These are phyloP conservation scores for Halophytophthora polymorphica DNA, from an alignment of 352 stramenopile species.

Conservation along the genomic window DNA sequence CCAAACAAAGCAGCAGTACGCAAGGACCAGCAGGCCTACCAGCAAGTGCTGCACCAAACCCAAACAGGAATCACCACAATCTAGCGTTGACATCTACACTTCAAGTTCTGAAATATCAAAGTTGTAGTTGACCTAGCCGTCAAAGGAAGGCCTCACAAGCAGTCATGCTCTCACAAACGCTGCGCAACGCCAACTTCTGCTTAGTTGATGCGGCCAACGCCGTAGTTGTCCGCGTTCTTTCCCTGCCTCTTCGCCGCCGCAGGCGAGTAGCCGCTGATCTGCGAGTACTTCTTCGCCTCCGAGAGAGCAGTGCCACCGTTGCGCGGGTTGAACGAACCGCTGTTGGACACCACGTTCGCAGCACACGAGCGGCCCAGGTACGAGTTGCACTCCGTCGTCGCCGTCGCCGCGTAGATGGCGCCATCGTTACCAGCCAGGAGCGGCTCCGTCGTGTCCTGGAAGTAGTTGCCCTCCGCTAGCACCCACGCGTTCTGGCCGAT, in stretches of 20 bases:
- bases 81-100: too few species aligned
- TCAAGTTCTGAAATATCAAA: too few species aligned
- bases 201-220: conserved; percentile 25
- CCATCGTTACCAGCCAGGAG: conserved; percentile 13
- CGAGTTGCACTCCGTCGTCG: conserved; percentile 12
- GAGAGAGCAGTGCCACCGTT: conserved; percentile 16
- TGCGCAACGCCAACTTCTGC: not conserved
- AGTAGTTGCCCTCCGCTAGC: conserved; percentile 40
- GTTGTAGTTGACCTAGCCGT: too few species aligned
- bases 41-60: too few species aligned
- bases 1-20: too few species aligned
- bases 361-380: conserved; percentile 15
- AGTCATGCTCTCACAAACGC: too few species aligned
- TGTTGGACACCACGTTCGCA: conserved; percentile 18
- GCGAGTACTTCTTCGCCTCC: conserved; percentile 10
- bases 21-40: too few species aligned
- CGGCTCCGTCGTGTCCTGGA: conserved; percentile 24
- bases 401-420: conserved; percentile 10
- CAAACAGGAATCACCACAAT: too few species aligned
- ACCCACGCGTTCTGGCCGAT: conserved; percentile 15
- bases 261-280: not conserved
- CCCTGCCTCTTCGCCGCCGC: conserved; percentile 4
- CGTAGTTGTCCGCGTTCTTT: conserved; percentile 19
- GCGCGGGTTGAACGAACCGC: conserved; percentile 14
- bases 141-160: too few species aligned